Conservation (phyloP, 768 basidiomycete species). For the Flagelloscypha sp. region DNA sequence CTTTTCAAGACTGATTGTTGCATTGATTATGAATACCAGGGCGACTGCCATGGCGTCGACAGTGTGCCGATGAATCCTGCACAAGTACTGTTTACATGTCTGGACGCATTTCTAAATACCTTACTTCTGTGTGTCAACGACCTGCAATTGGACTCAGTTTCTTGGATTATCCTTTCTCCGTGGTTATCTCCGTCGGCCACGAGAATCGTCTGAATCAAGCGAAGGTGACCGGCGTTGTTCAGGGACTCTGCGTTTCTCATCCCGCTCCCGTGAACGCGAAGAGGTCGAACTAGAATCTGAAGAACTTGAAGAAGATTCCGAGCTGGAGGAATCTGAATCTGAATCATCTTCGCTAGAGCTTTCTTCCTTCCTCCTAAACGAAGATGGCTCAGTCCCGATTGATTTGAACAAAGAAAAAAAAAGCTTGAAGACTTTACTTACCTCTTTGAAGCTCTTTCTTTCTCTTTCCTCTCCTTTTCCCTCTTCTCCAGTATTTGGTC, state of each 20-base stretch:
- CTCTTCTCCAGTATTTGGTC: slow-evolving; percentile 77
- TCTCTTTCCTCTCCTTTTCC: slow-evolving; percentile 66
- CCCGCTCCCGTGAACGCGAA: slow-evolving; percentile 36
- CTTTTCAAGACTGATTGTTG: slow-evolving; percentile 62
- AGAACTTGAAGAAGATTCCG: slow-evolving; percentile 19
- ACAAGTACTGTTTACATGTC: neutral
- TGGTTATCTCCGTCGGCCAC: neutral
- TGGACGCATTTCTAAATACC: neutral
- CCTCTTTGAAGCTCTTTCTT: slow-evolving; percentile 27
- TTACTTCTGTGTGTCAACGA: no score
- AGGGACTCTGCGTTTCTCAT: slow-evolving; percentile 31
- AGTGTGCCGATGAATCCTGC: no score
- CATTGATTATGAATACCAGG: slow-evolving; percentile 84
- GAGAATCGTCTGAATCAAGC: slow-evolving; percentile 2
- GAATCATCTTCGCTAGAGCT: slow-evolving; percentile 32
- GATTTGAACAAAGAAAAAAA: no score
- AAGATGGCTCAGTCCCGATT: no score
- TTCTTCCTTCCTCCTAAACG: slow-evolving; percentile 26
- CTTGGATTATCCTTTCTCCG: neutral
- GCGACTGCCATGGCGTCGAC: slow-evolving; percentile 41
- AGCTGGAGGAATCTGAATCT: slow-evolving; percentile 24
- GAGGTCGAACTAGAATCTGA: slow-evolving; percentile 34
- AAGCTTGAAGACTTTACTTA: no score
- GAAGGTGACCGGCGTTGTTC: slow-evolving; percentile 16
- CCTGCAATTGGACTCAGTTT: no score